Conservation (phyloP, 2,329 filamentous ascomycete species). For the Podosphaera leucotricha region DNA sequence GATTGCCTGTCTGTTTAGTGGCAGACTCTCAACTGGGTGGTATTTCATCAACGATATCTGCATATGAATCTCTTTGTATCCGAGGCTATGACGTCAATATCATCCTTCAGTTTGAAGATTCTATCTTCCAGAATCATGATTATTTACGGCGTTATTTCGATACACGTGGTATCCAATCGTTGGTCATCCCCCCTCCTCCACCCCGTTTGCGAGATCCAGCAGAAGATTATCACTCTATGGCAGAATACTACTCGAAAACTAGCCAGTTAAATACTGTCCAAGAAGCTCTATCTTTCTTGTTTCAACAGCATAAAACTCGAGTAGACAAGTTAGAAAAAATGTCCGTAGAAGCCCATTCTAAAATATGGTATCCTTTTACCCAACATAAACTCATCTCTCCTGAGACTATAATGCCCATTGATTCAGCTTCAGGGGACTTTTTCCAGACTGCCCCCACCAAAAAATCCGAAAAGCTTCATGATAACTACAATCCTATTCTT, state of each 20-base stretch:
- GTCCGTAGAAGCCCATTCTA: slow-evolving; percentile 32
- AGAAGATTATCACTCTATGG: slow-evolving; percentile 33
- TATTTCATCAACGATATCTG: slow-evolving; percentile 57
- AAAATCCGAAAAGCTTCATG: neutral
- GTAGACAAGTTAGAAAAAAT: slow-evolving; percentile 36
- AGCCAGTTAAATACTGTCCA: slow-evolving; percentile 19
- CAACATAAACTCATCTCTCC: slow-evolving; percentile 44
- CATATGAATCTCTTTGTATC: slow-evolving; percentile 55
- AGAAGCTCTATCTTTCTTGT: slow-evolving; percentile 26
- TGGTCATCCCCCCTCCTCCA: slow-evolving; percentile 35
- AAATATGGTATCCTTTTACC: slow-evolving; percentile 74
- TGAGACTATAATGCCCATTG: slow-evolving; percentile 46
- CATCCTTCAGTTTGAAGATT: slow-evolving; percentile 44
- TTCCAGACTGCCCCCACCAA: slow-evolving; percentile 33
- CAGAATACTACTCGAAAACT: slow-evolving; percentile 34
- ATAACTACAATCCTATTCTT: slow-evolving; percentile 19
- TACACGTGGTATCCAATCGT: slow-evolving; percentile 31
- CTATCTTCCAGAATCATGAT: slow-evolving; percentile 39
- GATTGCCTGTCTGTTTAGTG: slow-evolving; percentile 50
- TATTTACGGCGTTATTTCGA: slow-evolving; percentile 48
- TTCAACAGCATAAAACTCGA: slow-evolving; percentile 28
- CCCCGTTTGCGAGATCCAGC: slow-evolving; percentile 15
- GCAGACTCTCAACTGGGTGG: slow-evolving; percentile 57
- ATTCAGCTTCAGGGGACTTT: slow-evolving; percentile 57
- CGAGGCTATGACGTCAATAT: slow-evolving; percentile 55